Base-by-base conservation (phyloP, 2,329 filamentous ascomycete species). In the Sporothrix inflata region DNA sequence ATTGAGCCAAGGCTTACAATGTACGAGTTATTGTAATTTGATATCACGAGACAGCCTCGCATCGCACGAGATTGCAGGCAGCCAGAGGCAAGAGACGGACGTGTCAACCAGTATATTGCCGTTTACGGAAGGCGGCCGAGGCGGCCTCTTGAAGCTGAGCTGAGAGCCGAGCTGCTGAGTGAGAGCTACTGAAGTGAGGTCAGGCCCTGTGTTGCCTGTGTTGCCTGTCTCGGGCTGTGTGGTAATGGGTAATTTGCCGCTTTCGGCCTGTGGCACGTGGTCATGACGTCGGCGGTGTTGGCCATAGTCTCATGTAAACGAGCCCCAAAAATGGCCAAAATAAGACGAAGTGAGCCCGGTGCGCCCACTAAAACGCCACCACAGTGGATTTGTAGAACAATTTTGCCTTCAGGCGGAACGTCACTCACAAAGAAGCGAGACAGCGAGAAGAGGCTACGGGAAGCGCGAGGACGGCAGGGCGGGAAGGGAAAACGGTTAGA, bases 231-330 rank as follows among this genome's bases (percentile, higher is more conserved):
- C n/a, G 38, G 38, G 4, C 45, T 4, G 12, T 4, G 12, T 55
- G n/a, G 45, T 14, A 49, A 38, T 42, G 12, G 42, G 7, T 49
- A 67, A 38, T 53, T 68, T 68, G 65, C 45, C 47, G 30, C 30
- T 68, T 38, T 53, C 8, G 45, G 27, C 47, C 67, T 70, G 67
- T 60, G 55, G 69, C 69, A 70, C 69, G 68, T 70, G 68, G 53
- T 14, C 40, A 70, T 70, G 68, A 70, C 68, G 68, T 60, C 68
- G 68, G 27, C 5, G 47, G 42, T 65, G n/a, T 30, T 47, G 7
- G 8, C 38, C 6, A 24, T 34, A 12, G 24, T 61, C 57, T 42
- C n/a, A 61, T 61, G 19, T 19, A 12, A 3, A 16, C 27, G 30
- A 34, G n/a, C n/a, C n/a, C n/a, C n/a, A n/a, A n/a, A n/a, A n/a